Conservation (phyloP, 805 yeast species). For the Ogataea ganodermae region DNA sequence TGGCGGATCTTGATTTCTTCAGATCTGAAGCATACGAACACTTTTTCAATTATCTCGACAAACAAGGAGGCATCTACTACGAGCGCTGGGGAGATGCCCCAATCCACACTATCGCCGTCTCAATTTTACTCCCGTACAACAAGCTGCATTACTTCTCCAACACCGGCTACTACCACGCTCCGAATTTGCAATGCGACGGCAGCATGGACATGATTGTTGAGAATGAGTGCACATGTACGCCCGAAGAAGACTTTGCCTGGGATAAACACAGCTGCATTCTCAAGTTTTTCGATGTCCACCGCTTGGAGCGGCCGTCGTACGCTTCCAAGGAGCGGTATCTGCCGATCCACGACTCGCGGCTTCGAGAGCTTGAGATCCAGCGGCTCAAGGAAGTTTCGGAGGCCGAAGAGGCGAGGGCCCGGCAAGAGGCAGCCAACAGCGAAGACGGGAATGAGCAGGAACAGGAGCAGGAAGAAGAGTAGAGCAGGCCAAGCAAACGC, state of each 20-base stretch:
- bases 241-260: constrained; percentile 53
- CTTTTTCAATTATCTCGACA: constrained; percentile 59
- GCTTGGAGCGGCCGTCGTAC: constrained; percentile 30
- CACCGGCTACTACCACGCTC: constrained; percentile 57
- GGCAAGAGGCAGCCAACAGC: not conserved
- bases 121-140: constrained; percentile 31
- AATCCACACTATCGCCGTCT: constrained; percentile 35
- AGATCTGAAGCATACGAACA: constrained; percentile 53
- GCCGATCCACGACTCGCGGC: constrained; percentile 30
- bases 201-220: constrained; percentile 44
- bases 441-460: constrained; percentile 3
- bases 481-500: not conserved
- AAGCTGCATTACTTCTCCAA: constrained; percentile 43
- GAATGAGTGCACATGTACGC: constrained; percentile 54
- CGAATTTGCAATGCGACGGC: constrained; percentile 63
- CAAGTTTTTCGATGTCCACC: constrained; percentile 42
- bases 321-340: constrained; percentile 27
- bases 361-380: constrained; percentile 16
- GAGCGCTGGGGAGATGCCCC: constrained; percentile 62
- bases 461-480: constrained; percentile 6
- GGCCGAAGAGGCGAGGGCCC: constrained; percentile 7
- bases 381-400: constrained; percentile 8
- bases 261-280: constrained; percentile 50
- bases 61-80: constrained; percentile 65
- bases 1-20: constrained; percentile 62